Conservation (phyloP, 2,329 filamentous ascomycete genomes). For the Thelonectria olida region DNA sequence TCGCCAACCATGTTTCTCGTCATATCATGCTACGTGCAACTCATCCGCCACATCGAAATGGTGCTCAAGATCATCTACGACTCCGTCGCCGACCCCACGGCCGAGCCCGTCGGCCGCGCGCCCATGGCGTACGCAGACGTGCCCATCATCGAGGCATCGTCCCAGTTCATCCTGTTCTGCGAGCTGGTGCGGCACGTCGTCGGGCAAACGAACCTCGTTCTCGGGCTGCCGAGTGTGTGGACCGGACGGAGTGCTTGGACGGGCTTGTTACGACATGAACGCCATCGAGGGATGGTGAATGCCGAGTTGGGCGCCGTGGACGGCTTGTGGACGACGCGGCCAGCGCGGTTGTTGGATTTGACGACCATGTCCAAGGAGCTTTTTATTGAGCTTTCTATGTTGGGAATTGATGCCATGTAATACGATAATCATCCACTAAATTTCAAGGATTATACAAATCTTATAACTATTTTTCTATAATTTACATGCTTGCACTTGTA, state of each 20-base stretch:
- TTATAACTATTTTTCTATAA: too few species aligned
- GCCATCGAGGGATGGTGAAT: constrained; percentile 37
- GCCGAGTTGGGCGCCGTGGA: constrained; percentile 38
- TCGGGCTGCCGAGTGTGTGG: constrained; percentile 38
- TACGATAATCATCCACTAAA: neutral
- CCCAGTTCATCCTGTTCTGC: constrained; percentile 41
- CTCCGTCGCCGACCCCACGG: constrained; percentile 20
- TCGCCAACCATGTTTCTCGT: constrained; percentile 40
- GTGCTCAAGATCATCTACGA: constrained; percentile 31
- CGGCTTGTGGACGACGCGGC: constrained; percentile 34
- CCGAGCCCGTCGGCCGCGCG: constrained; percentile 27
- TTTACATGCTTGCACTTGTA: too few species aligned
- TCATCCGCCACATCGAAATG: constrained; percentile 38
- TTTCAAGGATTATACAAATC: too few species aligned
- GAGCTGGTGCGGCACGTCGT: constrained; percentile 40
- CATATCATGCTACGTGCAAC: constrained; percentile 43
- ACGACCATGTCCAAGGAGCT: constrained; percentile 30
- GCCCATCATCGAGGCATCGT: constrained; percentile 33
- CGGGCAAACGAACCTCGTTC: constrained; percentile 37
- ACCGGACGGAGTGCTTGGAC: constrained; percentile 36
- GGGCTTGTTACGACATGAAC: constrained; percentile 31
- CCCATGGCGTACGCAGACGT: constrained; percentile 38
- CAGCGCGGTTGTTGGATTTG: constrained; percentile 30
- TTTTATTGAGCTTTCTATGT: constrained; percentile 35
- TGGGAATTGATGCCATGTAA: constrained; percentile 23